Evolutionary conservation across 768 basidiomycete species (phyloP).

Genomic region (Boletus reticulatus): DNA sequence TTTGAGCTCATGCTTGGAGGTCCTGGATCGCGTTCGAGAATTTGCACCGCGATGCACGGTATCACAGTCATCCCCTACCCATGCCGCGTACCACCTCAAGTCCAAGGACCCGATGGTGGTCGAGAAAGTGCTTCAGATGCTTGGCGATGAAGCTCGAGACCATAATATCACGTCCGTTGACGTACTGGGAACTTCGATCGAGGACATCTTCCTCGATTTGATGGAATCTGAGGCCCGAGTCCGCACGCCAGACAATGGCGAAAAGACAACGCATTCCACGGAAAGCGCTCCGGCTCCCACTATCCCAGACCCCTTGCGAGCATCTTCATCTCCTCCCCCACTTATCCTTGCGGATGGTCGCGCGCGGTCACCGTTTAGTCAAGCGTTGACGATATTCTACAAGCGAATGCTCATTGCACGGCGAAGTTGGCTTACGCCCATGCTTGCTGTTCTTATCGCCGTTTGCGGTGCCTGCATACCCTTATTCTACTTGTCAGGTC

Average conservation of each 20-base stretch:
- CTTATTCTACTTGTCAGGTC: slow-evolving; percentile 56
- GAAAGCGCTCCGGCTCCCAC: neutral
- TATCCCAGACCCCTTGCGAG: neutral
- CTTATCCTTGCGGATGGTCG: slow-evolving; percentile 46
- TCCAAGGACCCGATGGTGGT: slow-evolving; percentile 56
- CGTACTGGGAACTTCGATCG: slow-evolving; percentile 70
- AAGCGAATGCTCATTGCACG: slow-evolving; percentile 65
- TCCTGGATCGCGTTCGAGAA: slow-evolving; percentile 42
- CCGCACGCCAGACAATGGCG: slow-evolving; percentile 25
- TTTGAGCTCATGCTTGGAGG: slow-evolving; percentile 14
- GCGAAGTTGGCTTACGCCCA: slow-evolving; percentile 66
- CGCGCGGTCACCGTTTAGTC: slow-evolving; percentile 52
- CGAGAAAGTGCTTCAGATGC: slow-evolving; percentile 50
- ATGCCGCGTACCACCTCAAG: slow-evolving; percentile 55
- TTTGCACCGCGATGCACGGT: slow-evolving; percentile 46
- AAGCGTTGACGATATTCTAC: slow-evolving; percentile 71
- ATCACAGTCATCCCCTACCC: slow-evolving; percentile 41
- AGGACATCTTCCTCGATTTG: slow-evolving; percentile 76
- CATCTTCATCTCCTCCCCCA: neutral
- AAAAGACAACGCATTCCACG: slow-evolving; percentile 17
- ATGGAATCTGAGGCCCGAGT: slow-evolving; percentile 44
- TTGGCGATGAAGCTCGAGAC: slow-evolving; percentile 44
- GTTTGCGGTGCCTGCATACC: slow-evolving; percentile 68
- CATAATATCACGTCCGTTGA: slow-evolving; percentile 55
- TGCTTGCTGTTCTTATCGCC: slow-evolving; percentile 51